Base-by-base conservation (phyloP, 2,329 filamentous ascomycete species). In the Trichoderma guizhouense region DNA sequence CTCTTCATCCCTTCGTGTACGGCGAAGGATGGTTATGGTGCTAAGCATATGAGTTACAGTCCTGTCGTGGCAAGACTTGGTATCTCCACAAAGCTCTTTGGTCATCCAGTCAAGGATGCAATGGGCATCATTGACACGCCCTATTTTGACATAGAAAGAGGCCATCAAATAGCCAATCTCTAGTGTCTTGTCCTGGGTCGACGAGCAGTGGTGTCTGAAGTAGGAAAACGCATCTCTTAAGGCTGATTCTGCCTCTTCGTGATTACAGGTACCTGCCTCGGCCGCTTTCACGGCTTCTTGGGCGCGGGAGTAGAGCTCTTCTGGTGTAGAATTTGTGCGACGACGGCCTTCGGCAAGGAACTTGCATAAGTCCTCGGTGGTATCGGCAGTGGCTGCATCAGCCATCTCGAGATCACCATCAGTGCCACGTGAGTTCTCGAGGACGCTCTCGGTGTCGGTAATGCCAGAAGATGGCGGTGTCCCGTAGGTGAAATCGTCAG, bases 51-150 rank as follows among this genome's bases (percentile, higher is more conserved):
- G 18, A n/a, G 18, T 2, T 2, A 34, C 2, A 24, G 1, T 60
- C 11, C 4, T 7, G 28, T 0, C 1, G n/a, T 24, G 4, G 15
- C 18, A 15, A n/a, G 28, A 18, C 8, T 11, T n/a, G 5, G n/a
- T 7, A 0, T 5, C 18, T 12, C 4, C 18, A n/a, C 15, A 21
- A 1, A 24, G 30, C 30, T 34, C 1, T 1, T 24, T 34, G 15
- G 30, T 60, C 57, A 60, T 34, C 15, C 28, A 32, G 12, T 60
- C n/a, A n/a, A 60, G 30, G 1, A 60, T 11, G 18, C 32, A 18
- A 34, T 60, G 4, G 0, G 57, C 57, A 12, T 60, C 30, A 15
- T 5, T 5, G 18, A 60, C 3, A 0, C 57, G 57, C 11, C 9
- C 6, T 2, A 0, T 12, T 14, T 21, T 60, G 57, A 11, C 57